phyloP scores from a whole-genome alignment of 2,329 filamentous ascomycete genomes.

The Aureobasidium namibiae region DNA sequence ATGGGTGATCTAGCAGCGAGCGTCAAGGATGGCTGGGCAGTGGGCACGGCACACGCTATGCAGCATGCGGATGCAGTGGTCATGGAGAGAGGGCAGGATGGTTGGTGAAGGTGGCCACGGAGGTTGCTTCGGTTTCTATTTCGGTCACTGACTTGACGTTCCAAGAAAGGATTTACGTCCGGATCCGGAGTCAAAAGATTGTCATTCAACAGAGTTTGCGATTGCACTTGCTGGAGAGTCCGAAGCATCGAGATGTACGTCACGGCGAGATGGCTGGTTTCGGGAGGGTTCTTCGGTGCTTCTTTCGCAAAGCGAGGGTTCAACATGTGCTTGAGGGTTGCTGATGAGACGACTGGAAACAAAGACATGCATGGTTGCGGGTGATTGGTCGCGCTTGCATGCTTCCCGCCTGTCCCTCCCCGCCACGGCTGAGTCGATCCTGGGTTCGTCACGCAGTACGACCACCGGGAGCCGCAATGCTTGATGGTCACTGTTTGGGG shows the following conservation, averaged over 20 bases:
- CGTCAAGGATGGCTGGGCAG: slow-evolving; percentile 6
- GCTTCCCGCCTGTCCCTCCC: slow-evolving; percentile 7
- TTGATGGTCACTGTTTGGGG: background rate
- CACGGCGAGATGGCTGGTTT: background rate
- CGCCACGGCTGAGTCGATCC: slow-evolving; percentile 1
- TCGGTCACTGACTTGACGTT: slow-evolving; percentile 1
- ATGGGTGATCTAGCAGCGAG: background rate
- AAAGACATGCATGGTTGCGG: slow-evolving; percentile 10
- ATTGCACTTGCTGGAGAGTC: background rate
- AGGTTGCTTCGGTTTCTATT: slow-evolving; percentile 6
- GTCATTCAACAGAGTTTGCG: background rate
- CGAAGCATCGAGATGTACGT: background rate
- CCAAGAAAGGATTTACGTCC: slow-evolving; percentile 3
- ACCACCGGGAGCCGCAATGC: slow-evolving; percentile 10
- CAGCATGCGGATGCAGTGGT: slow-evolving; percentile 7
- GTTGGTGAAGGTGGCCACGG: background rate
- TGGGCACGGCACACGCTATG: slow-evolving; percentile 2
- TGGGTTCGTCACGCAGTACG: slow-evolving; percentile 8
- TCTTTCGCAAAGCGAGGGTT: background rate
- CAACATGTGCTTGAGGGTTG: background rate
- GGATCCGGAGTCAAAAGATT: background rate
- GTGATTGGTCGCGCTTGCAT: slow-evolving; percentile 5
- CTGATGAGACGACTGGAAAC: slow-evolving; percentile 10
- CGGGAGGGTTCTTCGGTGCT: background rate
- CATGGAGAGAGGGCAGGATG: background rate